A percentile compares a stretch with the other conserved stretches of the same genome.
These are phyloP conservation scores for Chimonanthus praecox DNA, from an alignment of 164 flowering plant genomes.

Conservation along the genomic window DNA sequence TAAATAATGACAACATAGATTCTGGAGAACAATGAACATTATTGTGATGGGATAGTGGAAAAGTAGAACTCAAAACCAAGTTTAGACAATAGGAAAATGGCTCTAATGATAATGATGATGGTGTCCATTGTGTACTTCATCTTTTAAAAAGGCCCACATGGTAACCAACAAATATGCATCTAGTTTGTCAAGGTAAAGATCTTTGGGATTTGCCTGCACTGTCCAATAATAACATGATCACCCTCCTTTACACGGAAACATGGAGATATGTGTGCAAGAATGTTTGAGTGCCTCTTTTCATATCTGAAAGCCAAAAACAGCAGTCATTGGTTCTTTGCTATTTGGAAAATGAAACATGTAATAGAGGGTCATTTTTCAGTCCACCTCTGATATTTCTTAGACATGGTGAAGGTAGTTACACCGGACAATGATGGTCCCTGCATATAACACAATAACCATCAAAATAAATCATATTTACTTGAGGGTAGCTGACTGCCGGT, in stretches of 20 bases:
- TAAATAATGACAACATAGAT: no score
- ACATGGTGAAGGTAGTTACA: constrained; percentile 26
- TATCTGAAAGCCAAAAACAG: constrained; percentile 7
- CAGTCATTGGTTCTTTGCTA: neutral
- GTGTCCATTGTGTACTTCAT: no score
- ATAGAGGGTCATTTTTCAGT: neutral
- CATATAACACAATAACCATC: neutral
- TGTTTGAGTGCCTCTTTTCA: constrained; percentile 33
- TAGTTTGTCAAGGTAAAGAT: no score
- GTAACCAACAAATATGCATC: no score
- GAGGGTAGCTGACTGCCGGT: no score
- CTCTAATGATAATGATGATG: no score
- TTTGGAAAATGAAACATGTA: neutral
- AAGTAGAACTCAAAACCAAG: no score
- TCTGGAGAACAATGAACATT: no score
- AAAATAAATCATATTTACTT: no score
- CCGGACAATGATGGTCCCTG: constrained; percentile 27
- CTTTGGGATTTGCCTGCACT: constrained; percentile 11
- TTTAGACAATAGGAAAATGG: no score
- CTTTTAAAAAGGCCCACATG: no score
- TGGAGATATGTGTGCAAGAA: constrained; percentile 28
- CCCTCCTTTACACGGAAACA: constrained; percentile 37
- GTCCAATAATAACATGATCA: constrained; percentile 28
- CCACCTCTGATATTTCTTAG: constrained; percentile 24
- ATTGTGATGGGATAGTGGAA: no score